phyloP scores from a whole-genome alignment of 2,329 filamentous ascomycete genomes.

The Colletotrichum theobromicola region DNA sequence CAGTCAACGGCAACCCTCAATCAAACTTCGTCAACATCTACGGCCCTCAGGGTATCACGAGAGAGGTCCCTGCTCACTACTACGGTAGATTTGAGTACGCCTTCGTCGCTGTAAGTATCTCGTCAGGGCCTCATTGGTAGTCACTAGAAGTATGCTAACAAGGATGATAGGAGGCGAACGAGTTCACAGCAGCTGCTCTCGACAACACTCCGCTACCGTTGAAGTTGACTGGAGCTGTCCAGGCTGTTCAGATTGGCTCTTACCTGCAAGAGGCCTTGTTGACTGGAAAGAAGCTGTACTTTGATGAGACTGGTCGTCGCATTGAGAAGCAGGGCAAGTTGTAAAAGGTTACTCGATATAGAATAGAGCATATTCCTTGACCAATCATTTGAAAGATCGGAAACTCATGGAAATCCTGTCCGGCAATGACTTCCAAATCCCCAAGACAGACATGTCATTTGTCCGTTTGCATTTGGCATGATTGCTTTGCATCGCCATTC shows the following conservation, averaged over 20 bases:
- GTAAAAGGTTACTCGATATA: conserved; percentile 18
- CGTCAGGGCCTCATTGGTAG: fast-evolving
- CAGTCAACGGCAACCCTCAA: conserved; percentile 64
- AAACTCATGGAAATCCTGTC: not conserved
- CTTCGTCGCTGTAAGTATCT: conserved; percentile 50
- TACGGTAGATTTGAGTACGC: conserved; percentile 68
- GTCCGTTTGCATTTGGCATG: too few species aligned
- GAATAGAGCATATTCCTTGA: not conserved
- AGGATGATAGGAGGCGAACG: conserved; percentile 55
- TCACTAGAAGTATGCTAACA: fast-evolving
- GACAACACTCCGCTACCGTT: conserved; percentile 61
- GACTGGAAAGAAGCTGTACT: conserved; percentile 61
- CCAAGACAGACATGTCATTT: too few species aligned
- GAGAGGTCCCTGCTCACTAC: conserved; percentile 65
- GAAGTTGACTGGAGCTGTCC: conserved; percentile 62
- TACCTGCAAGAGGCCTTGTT: conserved; percentile 63
- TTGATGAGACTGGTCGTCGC: conserved; percentile 56
- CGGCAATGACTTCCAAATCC: too few species aligned
- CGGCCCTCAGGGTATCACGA: conserved; percentile 55
- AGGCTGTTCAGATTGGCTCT: conserved; percentile 65
- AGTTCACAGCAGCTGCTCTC: conserved; percentile 65
- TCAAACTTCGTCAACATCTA: conserved; percentile 61
- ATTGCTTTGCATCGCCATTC: too few species aligned
- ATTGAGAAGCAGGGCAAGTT: conserved; percentile 43
- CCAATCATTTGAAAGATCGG: not conserved